Conservation (phyloP, 768 basidiomycete species). For the Dictyophora rubrovolvata region DNA sequence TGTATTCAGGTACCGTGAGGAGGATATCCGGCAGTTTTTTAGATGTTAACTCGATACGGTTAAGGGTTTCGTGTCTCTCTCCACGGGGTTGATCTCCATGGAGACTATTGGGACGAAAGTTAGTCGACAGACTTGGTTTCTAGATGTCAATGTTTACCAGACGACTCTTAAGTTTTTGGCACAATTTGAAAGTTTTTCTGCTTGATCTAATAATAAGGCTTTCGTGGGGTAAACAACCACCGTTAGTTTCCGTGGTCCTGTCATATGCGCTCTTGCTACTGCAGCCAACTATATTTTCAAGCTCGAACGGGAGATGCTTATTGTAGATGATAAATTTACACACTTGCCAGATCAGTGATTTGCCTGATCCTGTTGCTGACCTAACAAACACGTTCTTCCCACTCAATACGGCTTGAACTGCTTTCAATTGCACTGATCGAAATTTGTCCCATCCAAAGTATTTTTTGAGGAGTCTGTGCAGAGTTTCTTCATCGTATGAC, state of each 20-base stretch:
- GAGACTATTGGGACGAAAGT: background rate
- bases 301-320: background rate
- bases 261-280: background rate
- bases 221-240: slow-evolving; percentile 5
- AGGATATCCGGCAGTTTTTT: background rate
- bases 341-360: slow-evolving; percentile 7
- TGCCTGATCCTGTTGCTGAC: slow-evolving; percentile 6
- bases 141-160: background rate
- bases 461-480: background rate
- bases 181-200: background rate
- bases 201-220: slow-evolving; percentile 4
- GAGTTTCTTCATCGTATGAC: background rate
- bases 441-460: background rate
- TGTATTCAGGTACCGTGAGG: background rate
- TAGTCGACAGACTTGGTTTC: background rate
- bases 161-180: background rate
- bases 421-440: background rate
- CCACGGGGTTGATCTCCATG: background rate
- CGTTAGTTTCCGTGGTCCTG: background rate
- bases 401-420: background rate
- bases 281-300: slow-evolving; percentile 1
- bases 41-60: background rate
- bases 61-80: background rate
- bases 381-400: slow-evolving; percentile 1
- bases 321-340: background rate